Percentiles rank a stretch among this genome's conserved stretches.
Evolutionary conservation across 176 grass and related monocot species (phyloP).

Genomic region (Musa acuminata): DNA sequence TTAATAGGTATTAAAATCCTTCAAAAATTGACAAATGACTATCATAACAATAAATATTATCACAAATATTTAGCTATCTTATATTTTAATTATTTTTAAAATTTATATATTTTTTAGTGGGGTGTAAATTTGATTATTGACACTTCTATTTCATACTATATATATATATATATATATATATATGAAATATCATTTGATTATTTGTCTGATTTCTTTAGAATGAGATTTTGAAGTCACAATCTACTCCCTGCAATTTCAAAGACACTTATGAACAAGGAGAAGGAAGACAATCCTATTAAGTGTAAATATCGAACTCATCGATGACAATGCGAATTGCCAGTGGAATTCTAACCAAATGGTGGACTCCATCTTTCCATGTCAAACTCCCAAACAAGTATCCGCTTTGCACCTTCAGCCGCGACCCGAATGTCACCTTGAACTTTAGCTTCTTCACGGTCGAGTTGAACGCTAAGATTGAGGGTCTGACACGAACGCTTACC

Average conservation of each 20-base stretch:
- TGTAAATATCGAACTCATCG: conserved; percentile 48
- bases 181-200: no score
- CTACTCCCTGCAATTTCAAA: neutral
- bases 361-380: conserved; percentile 64
- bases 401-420: conserved; percentile 58
- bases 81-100: no score
- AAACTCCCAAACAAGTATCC: conserved; percentile 81
- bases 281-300: conserved; percentile 5
- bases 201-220: neutral
- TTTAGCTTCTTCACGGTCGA: conserved; percentile 28
- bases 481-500: conserved; percentile 47
- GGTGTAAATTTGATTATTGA: no score
- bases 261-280: neutral
- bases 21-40: no score
- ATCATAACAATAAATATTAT: no score
- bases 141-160: no score
- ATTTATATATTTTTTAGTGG: no score
- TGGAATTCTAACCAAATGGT: conserved; percentile 65
- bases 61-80: no score
- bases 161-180: no score
- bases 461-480: conserved; percentile 57
- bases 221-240: neutral
- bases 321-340: conserved; percentile 51
- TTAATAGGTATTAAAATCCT: no score
- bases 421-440: conserved; percentile 59